These are phyloP conservation scores for Keqinozyma sinolaborantium DNA, from an alignment of 1,139 yeast genomes.

Conservation along the genomic window DNA sequence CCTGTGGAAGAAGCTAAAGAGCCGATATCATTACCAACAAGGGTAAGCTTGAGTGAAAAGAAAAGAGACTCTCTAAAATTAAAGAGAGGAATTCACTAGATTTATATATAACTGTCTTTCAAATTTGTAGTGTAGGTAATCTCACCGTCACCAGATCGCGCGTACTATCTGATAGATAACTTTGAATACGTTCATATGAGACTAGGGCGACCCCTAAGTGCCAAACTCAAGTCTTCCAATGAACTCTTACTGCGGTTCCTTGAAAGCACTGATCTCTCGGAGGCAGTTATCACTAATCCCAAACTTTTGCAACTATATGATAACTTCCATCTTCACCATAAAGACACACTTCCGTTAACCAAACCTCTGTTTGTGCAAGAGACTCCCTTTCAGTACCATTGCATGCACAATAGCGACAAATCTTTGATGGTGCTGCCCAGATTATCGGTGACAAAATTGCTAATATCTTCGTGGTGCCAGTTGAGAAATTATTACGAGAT, in stretches of 20 bases:
- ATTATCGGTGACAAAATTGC: slow-evolving; percentile 43
- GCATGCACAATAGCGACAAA: slow-evolving; percentile 19
- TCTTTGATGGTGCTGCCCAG: slow-evolving; percentile 29
- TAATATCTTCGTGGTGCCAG: slow-evolving; percentile 53
- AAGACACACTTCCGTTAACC: slow-evolving; percentile 10
- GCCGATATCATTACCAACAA: slow-evolving; percentile 23
- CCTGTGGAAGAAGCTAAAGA: slow-evolving; percentile 15
- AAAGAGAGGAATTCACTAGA: slow-evolving; percentile 44
- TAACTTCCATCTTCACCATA: slow-evolving; percentile 9
- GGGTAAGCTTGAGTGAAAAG: slow-evolving; percentile 40
- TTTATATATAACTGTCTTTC: background rate
- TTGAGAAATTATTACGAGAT: slow-evolving; percentile 40
- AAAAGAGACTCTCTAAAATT: slow-evolving; percentile 46
- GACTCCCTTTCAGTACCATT: slow-evolving; percentile 25
- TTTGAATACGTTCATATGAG: background rate
- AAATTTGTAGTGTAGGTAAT: too few relatives aligned
- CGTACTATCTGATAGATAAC: too few relatives aligned
- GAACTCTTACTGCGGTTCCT: background rate
- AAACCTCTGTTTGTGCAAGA: slow-evolving; percentile 11
- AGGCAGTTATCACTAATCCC: background rate
- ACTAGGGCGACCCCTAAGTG: background rate
- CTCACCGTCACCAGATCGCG: too few relatives aligned
- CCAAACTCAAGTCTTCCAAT: background rate
- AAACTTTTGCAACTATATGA: slow-evolving; percentile 9
- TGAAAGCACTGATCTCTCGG: background rate